phyloP scores from a whole-genome alignment of 352 stramenopile genomes.

The Hyaloperonospora brassicae region DNA sequence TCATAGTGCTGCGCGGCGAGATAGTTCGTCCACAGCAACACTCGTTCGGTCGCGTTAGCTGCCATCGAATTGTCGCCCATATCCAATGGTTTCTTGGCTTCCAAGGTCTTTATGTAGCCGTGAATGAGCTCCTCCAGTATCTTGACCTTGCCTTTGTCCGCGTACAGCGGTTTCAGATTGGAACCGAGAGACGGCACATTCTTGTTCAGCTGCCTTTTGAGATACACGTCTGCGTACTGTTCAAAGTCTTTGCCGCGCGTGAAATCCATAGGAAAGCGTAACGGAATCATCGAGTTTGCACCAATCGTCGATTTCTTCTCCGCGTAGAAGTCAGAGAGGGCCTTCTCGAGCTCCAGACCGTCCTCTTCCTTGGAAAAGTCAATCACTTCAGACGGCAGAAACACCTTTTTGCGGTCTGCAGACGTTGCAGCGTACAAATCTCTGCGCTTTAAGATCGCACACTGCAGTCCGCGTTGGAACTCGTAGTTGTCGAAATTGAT shows the following conservation, averaged over 20 bases:
- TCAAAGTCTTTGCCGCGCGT: slow-evolving; percentile 73
- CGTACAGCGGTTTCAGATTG: slow-evolving; percentile 90
- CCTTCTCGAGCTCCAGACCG: slow-evolving; percentile 33
- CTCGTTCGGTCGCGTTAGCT: slow-evolving; percentile 21
- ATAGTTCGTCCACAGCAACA: slow-evolving; percentile 89
- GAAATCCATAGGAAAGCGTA: slow-evolving; percentile 89
- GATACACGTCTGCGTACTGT: slow-evolving; percentile 42
- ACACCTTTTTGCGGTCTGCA: slow-evolving; percentile 24
- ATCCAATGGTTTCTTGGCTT: slow-evolving; percentile 50
- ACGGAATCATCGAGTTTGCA: slow-evolving; percentile 65
- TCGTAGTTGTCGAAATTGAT: slow-evolving; percentile 90
- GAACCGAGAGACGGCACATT: slow-evolving; percentile 90
- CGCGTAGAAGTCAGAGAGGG: slow-evolving; percentile 49
- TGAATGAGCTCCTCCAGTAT: slow-evolving; percentile 70
- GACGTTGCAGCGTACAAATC: slow-evolving; percentile 39
- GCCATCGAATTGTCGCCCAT: slow-evolving; percentile 27
- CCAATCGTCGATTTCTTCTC: slow-evolving; percentile 41
- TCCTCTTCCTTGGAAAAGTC: slow-evolving; percentile 43
- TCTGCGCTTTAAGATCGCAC: slow-evolving; percentile 49
- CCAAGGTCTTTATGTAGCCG: slow-evolving; percentile 71
- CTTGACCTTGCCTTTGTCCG: slow-evolving; percentile 44
- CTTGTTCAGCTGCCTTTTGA: slow-evolving; percentile 79
- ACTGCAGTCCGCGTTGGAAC: slow-evolving; percentile 84
- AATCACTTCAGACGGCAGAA: slow-evolving; percentile 39
- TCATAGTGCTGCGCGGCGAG: slow-evolving; percentile 90